Evolutionary conservation across 2,329 filamentous ascomycete genomes (phyloP).

Genomic region (Nigrograna mackinnonii): DNA sequence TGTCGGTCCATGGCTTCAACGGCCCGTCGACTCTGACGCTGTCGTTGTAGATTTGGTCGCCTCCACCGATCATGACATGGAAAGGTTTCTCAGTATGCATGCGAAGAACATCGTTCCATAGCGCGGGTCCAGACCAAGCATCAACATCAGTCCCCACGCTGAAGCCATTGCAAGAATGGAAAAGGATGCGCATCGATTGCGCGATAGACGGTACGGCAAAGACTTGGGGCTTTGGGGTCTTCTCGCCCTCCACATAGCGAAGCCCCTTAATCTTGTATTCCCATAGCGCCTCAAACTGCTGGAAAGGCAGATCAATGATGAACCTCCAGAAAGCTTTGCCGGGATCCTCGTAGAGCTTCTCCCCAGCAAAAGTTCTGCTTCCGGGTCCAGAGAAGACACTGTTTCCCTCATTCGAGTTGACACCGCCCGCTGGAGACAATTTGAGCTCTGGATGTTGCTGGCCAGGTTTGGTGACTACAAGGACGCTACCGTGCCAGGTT

Average conservation of each 20-base stretch:
- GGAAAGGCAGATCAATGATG: conserved; percentile 65
- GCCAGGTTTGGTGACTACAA: conserved; percentile 79
- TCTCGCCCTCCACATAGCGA: conserved; percentile 58
- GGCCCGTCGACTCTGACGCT: conserved; percentile 85
- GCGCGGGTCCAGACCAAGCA: conserved; percentile 62
- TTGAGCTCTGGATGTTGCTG: conserved; percentile 64
- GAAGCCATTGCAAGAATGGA: conserved; percentile 72
- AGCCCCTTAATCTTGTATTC: conserved; percentile 74
- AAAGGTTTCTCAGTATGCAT: conserved; percentile 63
- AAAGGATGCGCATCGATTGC: conserved; percentile 72
- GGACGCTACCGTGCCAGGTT: conserved; percentile 81
- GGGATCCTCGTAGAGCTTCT: conserved; percentile 64
- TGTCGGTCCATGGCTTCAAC: conserved; percentile 67
- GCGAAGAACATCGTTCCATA: conserved; percentile 68
- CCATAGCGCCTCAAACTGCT: conserved; percentile 74
- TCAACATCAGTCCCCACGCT: conserved; percentile 67
- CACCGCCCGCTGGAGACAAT: conserved; percentile 55
- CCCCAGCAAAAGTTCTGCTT: conserved; percentile 45
- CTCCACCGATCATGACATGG: conserved; percentile 80
- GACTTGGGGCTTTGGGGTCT: conserved; percentile 32
- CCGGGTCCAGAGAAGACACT: conserved; percentile 23
- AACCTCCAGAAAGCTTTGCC: conserved; percentile 64
- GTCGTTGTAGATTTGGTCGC: conserved; percentile 81
- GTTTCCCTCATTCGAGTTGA: conserved; percentile 24
- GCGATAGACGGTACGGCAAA: conserved; percentile 62